Conservation (phyloP, 2,329 filamentous ascomycete genomes). For the Nemania abortiva region DNA sequence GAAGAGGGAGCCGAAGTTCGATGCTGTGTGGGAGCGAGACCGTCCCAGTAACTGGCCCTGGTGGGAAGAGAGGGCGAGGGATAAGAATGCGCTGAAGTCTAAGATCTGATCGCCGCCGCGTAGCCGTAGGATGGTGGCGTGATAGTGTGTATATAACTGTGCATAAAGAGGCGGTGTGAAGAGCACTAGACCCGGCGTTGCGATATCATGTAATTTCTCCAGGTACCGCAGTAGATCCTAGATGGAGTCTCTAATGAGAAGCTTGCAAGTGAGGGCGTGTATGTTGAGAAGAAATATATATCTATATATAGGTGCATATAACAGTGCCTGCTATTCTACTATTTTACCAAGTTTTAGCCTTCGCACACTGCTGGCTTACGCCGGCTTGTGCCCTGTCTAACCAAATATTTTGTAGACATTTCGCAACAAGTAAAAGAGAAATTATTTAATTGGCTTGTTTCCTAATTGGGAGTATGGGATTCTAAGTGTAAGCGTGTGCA, state of each 20-base stretch:
- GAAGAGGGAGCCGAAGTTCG: conserved; percentile 74
- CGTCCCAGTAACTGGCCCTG: conserved; percentile 73
- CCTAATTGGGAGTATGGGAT: not conserved
- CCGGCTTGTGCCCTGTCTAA: no score
- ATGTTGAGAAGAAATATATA: no score
- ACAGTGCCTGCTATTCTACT: no score
- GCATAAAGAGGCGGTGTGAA: not conserved
- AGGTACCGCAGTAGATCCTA: no score
- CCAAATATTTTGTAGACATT: not conserved
- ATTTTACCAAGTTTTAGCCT: no score
- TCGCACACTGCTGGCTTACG: no score
- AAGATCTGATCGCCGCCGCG: conserved; percentile 24
- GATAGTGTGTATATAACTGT: not conserved
- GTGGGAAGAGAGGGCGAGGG: conserved; percentile 68
- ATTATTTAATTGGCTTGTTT: not conserved
- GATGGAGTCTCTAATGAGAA: not conserved
- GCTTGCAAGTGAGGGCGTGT: not conserved
- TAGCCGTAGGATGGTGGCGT: not conserved
- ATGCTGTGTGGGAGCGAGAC: conserved; percentile 70
- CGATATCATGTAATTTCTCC: not conserved
- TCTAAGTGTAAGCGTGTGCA: not conserved
- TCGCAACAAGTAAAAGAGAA: no score
- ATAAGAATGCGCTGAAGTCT: conserved; percentile 26
- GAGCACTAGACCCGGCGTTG: not conserved
- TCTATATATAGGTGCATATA: no score